A percentile compares a stretch with the other conserved stretches of the same genome.
Conservation (phyloP, 73 alveolate species). For the Paramecium biaurelia region DNA sequence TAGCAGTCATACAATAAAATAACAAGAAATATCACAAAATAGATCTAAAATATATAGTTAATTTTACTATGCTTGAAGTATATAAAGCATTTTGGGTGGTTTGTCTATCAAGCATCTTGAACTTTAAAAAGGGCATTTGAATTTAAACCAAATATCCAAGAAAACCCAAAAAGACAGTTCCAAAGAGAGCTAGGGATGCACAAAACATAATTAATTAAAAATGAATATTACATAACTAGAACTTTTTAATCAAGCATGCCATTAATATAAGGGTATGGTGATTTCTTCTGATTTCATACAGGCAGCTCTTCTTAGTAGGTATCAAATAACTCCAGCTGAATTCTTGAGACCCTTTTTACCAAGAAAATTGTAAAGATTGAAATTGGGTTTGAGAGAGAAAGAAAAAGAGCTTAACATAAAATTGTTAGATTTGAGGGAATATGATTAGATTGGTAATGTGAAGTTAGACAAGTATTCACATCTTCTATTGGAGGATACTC, state of each 20-base stretch:
- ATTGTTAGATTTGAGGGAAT: neutral
- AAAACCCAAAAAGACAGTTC: constrained; percentile 5
- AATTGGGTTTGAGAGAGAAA: constrained; percentile 39
- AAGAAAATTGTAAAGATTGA: neutral
- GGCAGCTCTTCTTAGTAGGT: neutral
- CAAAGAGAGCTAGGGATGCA: neutral
- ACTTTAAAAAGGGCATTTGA: constrained; percentile 30
- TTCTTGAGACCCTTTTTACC: constrained; percentile 31
- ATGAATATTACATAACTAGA: neutral
- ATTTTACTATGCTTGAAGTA: neutral
- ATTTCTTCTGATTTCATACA: neutral
- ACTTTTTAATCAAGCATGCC: constrained; percentile 33
- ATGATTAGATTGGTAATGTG: neutral
- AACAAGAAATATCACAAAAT: neutral
- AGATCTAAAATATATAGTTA: neutral
- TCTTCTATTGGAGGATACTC: neutral
- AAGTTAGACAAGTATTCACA: constrained; percentile 15
- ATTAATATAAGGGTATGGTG: constrained; percentile 46
- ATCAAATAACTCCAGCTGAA: constrained; percentile 43
- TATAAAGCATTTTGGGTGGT: neutral
- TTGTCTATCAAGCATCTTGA: constrained; percentile 26
- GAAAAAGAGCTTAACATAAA: constrained; percentile 27
- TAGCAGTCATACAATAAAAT: neutral
- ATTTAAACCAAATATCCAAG: constrained; percentile 24
- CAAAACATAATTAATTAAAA: neutral